These are phyloP conservation scores for Coemansia sp. DNA, from an alignment of 192 early-diverging fungal species.

Conservation along the genomic window DNA sequence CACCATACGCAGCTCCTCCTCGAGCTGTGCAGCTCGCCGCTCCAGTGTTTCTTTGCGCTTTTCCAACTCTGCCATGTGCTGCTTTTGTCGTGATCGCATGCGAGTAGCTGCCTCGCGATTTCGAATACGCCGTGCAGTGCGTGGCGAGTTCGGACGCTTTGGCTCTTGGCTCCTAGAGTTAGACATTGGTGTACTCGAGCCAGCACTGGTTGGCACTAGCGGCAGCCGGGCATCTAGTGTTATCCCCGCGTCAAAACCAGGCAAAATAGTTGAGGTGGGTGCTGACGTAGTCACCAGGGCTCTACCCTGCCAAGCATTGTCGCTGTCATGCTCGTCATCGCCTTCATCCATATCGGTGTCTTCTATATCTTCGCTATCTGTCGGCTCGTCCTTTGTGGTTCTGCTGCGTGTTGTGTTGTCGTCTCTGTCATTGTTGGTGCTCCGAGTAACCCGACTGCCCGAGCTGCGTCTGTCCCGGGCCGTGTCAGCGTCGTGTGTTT, in stretches of 20 bases:
- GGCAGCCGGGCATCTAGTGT: neutral
- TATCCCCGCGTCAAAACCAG: neutral
- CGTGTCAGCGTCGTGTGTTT: neutral
- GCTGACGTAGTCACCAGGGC: neutral
- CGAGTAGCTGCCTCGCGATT: constrained; percentile 45
- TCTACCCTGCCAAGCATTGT: neutral
- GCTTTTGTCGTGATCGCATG: constrained; percentile 50
- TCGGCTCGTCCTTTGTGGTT: neutral
- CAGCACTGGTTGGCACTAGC: neutral
- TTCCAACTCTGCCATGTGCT: constrained; percentile 44
- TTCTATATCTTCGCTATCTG: neutral
- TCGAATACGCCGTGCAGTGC: constrained; percentile 32
- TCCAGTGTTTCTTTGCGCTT: constrained; percentile 39
- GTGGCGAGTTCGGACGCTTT: constrained; percentile 30
- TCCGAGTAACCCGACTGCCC: neutral
- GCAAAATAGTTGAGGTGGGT: neutral
- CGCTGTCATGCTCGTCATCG: constrained; percentile 3
- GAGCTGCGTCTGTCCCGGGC: neutral
- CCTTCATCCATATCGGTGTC: neutral
- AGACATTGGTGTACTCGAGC: neutral
- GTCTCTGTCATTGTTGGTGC: neutral
- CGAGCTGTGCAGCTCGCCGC: constrained; percentile 26
- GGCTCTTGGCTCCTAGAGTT: neutral
- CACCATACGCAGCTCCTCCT: constrained; percentile 24
- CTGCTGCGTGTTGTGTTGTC: neutral